A percentile compares a stretch with the other conserved stretches of the same genome.
These are phyloP conservation scores for Akanthomyces muscarius DNA, from an alignment of 2,329 filamentous ascomycete species.

Conservation along the genomic window DNA sequence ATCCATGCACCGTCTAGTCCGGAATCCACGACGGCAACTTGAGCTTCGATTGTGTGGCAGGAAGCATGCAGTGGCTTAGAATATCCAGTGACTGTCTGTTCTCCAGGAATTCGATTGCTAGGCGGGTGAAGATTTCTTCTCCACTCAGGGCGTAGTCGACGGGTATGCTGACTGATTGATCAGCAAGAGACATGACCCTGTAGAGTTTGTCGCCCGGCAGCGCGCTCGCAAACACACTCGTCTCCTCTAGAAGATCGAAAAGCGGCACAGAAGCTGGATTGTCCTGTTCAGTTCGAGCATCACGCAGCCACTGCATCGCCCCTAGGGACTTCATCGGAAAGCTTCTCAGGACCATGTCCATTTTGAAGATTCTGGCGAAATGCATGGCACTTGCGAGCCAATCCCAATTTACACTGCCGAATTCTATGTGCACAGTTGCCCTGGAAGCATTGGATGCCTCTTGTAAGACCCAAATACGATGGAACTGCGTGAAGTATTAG, in stretches of 20 bases:
- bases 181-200: neutral
- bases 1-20: slow-evolving; percentile 10
- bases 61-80: neutral
- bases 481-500: slow-evolving; percentile 13
- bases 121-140: neutral
- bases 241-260: neutral
- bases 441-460: slow-evolving; percentile 15
- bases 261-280: neutral
- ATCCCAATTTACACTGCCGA: neutral
- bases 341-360: neutral
- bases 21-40: slow-evolving; percentile 19
- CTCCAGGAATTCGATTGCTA: neutral
- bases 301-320: slow-evolving; percentile 1
- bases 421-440: slow-evolving; percentile 9
- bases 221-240: neutral
- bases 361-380: neutral
- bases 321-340: neutral
- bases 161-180: neutral
- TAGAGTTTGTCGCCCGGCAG: neutral
- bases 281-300: neutral
- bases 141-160: neutral
- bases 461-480: slow-evolving; percentile 19
- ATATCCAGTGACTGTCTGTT: neutral
- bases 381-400: neutral
- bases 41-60: slow-evolving; percentile 9